Evolutionary conservation across 116 monocot species (phyloP).

Genomic region (Dioscorea cayenensis): DNA sequence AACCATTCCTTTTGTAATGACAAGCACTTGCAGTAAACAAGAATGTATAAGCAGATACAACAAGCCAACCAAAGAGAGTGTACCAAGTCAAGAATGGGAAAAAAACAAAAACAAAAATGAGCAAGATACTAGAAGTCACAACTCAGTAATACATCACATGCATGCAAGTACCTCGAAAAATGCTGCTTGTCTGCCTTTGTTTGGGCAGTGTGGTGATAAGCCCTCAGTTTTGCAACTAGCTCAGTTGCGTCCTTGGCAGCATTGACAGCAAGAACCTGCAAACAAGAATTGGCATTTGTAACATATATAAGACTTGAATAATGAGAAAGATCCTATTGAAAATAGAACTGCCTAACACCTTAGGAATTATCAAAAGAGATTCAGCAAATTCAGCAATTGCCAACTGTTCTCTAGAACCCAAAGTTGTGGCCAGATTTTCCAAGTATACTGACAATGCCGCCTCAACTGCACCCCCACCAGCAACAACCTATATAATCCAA

Average conservation of each 20-base stretch:
- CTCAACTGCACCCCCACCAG: slow-evolving; percentile 98
- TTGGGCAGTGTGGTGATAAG: slow-evolving; percentile 93
- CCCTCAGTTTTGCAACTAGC: slow-evolving; percentile 84
- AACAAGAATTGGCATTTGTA: not conserved
- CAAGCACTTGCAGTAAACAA: too few relatives aligned
- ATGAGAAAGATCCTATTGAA: not conserved
- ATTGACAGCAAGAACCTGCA: slow-evolving; percentile 91
- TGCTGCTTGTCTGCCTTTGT: slow-evolving; percentile 93
- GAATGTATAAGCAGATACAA: too few relatives aligned
- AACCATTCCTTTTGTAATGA: too few relatives aligned
- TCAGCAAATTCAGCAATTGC: slow-evolving; percentile 99
- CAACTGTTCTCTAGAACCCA: slow-evolving; percentile 94
- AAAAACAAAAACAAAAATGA: not conserved
- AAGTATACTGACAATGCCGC: slow-evolving; percentile 87
- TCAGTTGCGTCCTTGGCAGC: slow-evolving; percentile 98
- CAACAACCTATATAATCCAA: slow-evolving; percentile 60
- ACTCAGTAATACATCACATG: not conserved
- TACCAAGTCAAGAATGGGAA: too few relatives aligned
- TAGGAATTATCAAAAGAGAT: slow-evolving; percentile 87
- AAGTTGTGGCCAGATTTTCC: slow-evolving; percentile 88
- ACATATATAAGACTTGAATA: not conserved
- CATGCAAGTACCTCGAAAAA: slow-evolving; percentile 55
- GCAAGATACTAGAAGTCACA: not conserved
- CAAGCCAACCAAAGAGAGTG: not conserved
- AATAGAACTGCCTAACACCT: slow-evolving; percentile 33